Evolutionary conservation across 2,329 filamentous ascomycete genomes (phyloP).

Genomic region (Microdochium bolleyi): DNA sequence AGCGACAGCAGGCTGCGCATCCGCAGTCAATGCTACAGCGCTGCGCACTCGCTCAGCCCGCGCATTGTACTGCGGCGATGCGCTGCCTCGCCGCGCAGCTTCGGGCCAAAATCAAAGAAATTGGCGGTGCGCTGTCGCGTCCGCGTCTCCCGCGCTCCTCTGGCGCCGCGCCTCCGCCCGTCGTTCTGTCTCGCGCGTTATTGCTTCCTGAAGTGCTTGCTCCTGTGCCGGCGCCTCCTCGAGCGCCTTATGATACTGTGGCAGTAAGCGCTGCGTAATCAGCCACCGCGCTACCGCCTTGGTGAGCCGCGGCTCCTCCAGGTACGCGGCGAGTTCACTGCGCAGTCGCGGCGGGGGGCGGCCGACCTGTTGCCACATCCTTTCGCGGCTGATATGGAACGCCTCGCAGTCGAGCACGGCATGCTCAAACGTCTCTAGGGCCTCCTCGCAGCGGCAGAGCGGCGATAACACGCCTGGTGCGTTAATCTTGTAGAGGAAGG

Average conservation of each 20-base stretch:
- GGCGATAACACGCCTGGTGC: background rate
- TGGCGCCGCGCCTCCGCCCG: background rate
- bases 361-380: background rate
- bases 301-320: background rate
- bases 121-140: background rate
- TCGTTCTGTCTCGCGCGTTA: background rate
- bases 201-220: background rate
- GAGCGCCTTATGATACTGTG: background rate
- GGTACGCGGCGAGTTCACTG: background rate
- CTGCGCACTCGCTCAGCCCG: background rate
- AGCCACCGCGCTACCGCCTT: background rate
- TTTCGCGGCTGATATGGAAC: background rate
- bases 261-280: background rate
- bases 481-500: background rate
- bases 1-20: background rate
- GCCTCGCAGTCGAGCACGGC: background rate
- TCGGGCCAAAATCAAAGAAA: background rate
- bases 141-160: background rate
- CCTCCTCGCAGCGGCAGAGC: background rate
- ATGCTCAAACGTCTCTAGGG: background rate
- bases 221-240: background rate
- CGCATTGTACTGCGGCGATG: background rate
- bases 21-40: background rate
- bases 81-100: background rate
- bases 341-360: background rate